Evolutionary conservation across 305 asterid genomes (phyloP), one percentile per base, ranked within the genome.

Genomic region (Withania somnifera): DNA sequence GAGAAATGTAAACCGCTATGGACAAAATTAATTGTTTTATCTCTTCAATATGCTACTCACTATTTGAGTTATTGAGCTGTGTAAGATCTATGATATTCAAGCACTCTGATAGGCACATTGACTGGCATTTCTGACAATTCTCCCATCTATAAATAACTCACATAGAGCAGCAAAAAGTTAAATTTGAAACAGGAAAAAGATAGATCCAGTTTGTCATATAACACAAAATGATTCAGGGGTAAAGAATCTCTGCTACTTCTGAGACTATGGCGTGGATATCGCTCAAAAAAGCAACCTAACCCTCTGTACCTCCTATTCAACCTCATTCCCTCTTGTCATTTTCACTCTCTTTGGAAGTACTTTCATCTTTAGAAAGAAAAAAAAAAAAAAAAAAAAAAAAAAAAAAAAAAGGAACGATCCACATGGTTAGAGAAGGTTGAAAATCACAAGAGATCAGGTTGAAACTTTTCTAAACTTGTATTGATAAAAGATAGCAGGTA

Each of bases 161-260:
- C 30, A 69, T 19, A 34, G 57, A 53, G 34, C 73, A 68, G 84
- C 54, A 81, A 69, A 81, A 54, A 24, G 71, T 68, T 50, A 81
- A 19, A 24, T 6, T 14, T 24, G 17, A n/a, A 73, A 73, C 26
- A 73, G 60, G 47, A 73, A 50, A 32, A 69, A 36, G 40, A 4
- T 8, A 28, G 36, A 20, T 19, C 38, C 54, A 30, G 50, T 50
- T 60, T 22, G 56, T 54, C 53, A 83, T 56, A 77, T 53, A 36
- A 77, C 71, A 68, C 78, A 81, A 83, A 64, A 34, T 64, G 81
- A 79, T 87, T n/a, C 89, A 89, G 88, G 87, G 73, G 90, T 36
- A 22, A 82, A 32, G 84, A 86, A 89, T 89, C 92, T 89, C 86
- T 87, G 89, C 78, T 83, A 85, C 22, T 42, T 60, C 82, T 79